phyloP scores from a whole-genome alignment of 164 flowering plant species.

The Dillenia turbinata region DNA sequence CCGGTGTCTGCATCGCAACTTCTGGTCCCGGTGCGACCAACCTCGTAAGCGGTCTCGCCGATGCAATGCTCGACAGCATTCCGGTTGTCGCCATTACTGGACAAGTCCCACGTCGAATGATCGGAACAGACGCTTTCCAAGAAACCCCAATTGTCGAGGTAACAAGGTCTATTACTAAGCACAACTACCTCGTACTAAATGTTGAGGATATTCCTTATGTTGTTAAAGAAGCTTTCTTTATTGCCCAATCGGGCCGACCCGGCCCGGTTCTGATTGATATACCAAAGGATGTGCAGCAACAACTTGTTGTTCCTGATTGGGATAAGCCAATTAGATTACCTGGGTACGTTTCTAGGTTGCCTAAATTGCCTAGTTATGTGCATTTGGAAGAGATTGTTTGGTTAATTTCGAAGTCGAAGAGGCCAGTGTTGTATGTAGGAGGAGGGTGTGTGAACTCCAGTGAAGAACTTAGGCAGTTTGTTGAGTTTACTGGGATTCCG shows the following conservation, averaged over 20 bases:
- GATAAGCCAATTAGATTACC: conserved; percentile 32
- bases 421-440: conserved; percentile 61
- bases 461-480: conserved; percentile 47
- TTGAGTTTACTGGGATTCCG: conserved; percentile 61
- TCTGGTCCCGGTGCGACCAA: conserved; percentile 83
- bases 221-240: conserved; percentile 50
- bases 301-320: conserved; percentile 54
- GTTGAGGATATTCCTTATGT: conserved; percentile 58
- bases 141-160: conserved; percentile 76
- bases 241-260: conserved; percentile 52
- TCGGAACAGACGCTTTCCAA: conserved; percentile 69
- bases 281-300: conserved; percentile 66
- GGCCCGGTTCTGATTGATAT: conserved; percentile 70
- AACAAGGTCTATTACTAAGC: conserved; percentile 64
- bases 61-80: conserved; percentile 58
- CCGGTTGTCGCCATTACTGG: conserved; percentile 69
- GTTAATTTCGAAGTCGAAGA: conserved; percentile 49
- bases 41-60: conserved; percentile 68
- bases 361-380: conserved; percentile 22
- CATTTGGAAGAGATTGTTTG: conserved; percentile 53
- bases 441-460: conserved; percentile 72
- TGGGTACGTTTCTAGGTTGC: conserved; percentile 48
- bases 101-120: conserved; percentile 67
- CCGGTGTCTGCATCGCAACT: conserved; percentile 73
- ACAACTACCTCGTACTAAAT: conserved; percentile 58